Evolutionary conservation across 2,329 filamentous ascomycete species (phyloP), one percentile per base, ranked within the genome.

Genomic region (Penicillium griseofulvum): DNA sequence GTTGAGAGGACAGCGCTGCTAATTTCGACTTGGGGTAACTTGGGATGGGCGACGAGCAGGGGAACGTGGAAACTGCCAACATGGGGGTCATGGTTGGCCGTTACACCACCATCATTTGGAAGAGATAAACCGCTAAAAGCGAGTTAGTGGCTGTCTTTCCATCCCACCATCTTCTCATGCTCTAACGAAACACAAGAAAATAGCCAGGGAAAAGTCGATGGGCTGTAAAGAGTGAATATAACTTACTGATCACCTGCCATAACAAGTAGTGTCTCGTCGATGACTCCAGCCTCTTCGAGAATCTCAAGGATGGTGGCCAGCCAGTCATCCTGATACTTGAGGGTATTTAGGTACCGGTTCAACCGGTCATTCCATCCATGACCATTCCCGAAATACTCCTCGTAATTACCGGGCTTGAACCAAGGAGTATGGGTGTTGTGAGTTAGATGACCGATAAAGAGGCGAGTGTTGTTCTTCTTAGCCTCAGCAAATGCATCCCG

Each of bases 231-330:
- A 24, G 17, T 22, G 2, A 6, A 4, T 3, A 19, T 5, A 33
- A 52, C 58, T 55, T 55, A 61, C 58, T 70, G 68, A 39, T 70
- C 68, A 44, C 68, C 68, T 17, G 65, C 62, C 56, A 70, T 64
- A 4, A 69, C 58, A 22, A 70, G 45, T 3, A 70, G 58, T 7
- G 68, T 70, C 53, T 70, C 65, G 41, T 70, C 63, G 34, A 65
- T 63, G 16, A 70, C 59, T 5, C 61, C 66, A 10, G 63, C 62
- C 19, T 69, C 66, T 17, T 68, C 61, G 3, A 70, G 48, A 6
- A 66, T 61, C 1, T 65, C 52, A 29, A 70, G 47, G n/a, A 70
- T 61, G 1, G 61, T 55, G 17, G 58, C 60, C n/a, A 68, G 51
- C 68, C 68, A 70, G 36, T 55, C 46, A 26, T 70, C 68, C 19